Evolutionary conservation across 768 basidiomycete genomes (phyloP).

Genomic region (Ramaria sp.): DNA sequence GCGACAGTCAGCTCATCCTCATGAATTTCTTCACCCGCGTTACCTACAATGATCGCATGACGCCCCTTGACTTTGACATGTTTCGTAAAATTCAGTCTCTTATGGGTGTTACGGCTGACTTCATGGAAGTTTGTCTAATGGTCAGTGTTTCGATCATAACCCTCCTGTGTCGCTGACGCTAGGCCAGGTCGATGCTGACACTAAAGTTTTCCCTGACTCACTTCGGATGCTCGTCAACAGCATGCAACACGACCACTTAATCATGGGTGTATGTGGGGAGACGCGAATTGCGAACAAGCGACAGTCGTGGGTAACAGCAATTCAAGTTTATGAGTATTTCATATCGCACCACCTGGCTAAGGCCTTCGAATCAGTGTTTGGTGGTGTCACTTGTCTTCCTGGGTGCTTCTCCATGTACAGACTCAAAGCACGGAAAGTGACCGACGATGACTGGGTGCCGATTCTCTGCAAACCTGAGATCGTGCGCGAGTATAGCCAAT

Average conservation of each 20-base stretch:
- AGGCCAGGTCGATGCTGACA: constrained; percentile 92
- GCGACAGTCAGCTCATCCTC: constrained; percentile 95
- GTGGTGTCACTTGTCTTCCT: constrained; percentile 96
- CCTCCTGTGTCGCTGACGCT: constrained; percentile 4
- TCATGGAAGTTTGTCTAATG: constrained; percentile 96
- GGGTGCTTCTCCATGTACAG: constrained; percentile 99
- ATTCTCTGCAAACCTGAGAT: constrained; percentile 96
- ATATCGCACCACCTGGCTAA: constrained; percentile 98
- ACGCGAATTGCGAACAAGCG: constrained; percentile 98
- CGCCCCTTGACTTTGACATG: constrained; percentile 92
- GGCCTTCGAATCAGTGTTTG: constrained; percentile 97
- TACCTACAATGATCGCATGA: constrained; percentile 99
- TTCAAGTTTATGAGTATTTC: constrained; percentile 98
- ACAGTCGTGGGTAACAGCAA: constrained; percentile 95
- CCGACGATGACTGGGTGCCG: constrained; percentile 95
- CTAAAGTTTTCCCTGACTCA: constrained; percentile 87
- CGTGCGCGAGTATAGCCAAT: constrained; percentile 93
- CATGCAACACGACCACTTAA: constrained; percentile 97
- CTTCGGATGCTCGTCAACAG: constrained; percentile 88
- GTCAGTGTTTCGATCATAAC: constrained; percentile 31
- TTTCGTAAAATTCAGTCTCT: constrained; percentile 93
- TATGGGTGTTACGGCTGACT: constrained; percentile 99
- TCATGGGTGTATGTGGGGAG: constrained; percentile 99
- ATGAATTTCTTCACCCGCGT: constrained; percentile 99
- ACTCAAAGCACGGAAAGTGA: constrained; percentile 80